phyloP scores from a whole-genome alignment of 116 monocot genomes.

The Dioscorea cayenensis region DNA sequence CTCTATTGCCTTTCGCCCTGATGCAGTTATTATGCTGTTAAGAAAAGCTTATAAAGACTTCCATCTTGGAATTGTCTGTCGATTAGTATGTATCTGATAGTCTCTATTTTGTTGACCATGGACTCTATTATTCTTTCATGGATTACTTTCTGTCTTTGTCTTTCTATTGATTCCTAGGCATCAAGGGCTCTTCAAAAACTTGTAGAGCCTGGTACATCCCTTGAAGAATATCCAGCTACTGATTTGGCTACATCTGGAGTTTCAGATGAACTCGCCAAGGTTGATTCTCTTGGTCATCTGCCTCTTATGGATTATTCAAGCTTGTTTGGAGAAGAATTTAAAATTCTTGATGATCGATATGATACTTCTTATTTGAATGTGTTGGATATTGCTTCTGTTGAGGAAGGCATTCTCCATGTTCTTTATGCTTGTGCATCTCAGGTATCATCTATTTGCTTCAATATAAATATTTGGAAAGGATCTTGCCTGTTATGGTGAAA shows the following conservation, averaged over 20 bases:
- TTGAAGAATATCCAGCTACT: conserved; percentile 13
- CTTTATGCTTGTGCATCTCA: conserved; percentile 88
- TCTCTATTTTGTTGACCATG: not conserved
- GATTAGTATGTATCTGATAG: conserved; percentile 41
- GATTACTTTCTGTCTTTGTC: not conserved
- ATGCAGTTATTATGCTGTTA: conserved; percentile 60
- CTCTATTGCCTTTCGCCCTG: conserved; percentile 73
- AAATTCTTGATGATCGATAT: conserved; percentile 33
- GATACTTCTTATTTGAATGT: conserved; percentile 46
- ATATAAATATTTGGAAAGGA: not conserved
- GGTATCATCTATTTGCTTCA: conserved; percentile 26
- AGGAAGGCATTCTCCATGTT: conserved; percentile 94
- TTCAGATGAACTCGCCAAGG: conserved; percentile 37
- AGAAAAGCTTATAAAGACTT: conserved; percentile 76
- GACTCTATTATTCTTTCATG: not conserved
- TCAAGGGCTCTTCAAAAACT: conserved; percentile 65
- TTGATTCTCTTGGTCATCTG: conserved; percentile 17
- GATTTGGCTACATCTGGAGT: conserved; percentile 14
- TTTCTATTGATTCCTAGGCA: conserved; percentile 36
- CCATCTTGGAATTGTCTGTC: conserved; percentile 72
- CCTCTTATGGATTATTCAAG: conserved; percentile 72
- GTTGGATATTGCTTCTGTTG: conserved; percentile 70
- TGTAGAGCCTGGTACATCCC: conserved; percentile 22
- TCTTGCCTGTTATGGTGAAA: not conserved
- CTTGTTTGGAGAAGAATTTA: conserved; percentile 87